Evolutionary conservation across 1,139 yeast genomes (phyloP).

Genomic region (Meyerozyma guilliermondii): DNA sequence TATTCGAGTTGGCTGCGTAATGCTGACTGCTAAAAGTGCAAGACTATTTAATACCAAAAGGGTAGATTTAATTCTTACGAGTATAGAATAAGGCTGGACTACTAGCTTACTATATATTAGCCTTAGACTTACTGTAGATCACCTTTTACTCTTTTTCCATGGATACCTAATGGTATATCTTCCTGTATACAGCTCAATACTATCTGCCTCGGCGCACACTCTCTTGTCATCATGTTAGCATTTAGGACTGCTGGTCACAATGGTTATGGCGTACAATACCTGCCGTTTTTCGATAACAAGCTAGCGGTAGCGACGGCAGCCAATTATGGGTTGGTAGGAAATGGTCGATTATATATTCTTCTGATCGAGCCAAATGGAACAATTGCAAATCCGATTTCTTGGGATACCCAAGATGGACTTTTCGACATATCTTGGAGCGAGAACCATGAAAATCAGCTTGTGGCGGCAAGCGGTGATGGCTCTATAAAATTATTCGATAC

Average conservation of each 20-base stretch:
- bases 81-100: too few relatives aligned
- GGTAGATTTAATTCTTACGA: too few relatives aligned
- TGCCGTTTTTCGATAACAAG: constrained; percentile 87
- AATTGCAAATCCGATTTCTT: constrained; percentile 50
- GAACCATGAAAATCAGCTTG: constrained; percentile 77
- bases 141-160: too few relatives aligned
- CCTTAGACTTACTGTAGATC: too few relatives aligned
- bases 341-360: constrained; percentile 73
- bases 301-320: constrained; percentile 89
- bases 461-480: constrained; percentile 88
- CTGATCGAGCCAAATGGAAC: constrained; percentile 64
- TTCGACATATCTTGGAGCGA: constrained; percentile 92
- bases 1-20: constrained; percentile 15
- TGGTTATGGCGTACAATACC: constrained; percentile 84
- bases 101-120: too few relatives aligned
- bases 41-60: too few relatives aligned
- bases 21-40: neutral
- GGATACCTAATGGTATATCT: neutral
- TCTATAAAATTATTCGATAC: constrained; percentile 76
- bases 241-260: constrained; percentile 77
- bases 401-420: constrained; percentile 91
- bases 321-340: constrained; percentile 91
- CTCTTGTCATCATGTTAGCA: constrained; percentile 49
- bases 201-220: neutral
- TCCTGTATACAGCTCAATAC: neutral